phyloP scores from a whole-genome alignment of 1,284 basidiomycete genomes.

The Tilletia setariae region DNA sequence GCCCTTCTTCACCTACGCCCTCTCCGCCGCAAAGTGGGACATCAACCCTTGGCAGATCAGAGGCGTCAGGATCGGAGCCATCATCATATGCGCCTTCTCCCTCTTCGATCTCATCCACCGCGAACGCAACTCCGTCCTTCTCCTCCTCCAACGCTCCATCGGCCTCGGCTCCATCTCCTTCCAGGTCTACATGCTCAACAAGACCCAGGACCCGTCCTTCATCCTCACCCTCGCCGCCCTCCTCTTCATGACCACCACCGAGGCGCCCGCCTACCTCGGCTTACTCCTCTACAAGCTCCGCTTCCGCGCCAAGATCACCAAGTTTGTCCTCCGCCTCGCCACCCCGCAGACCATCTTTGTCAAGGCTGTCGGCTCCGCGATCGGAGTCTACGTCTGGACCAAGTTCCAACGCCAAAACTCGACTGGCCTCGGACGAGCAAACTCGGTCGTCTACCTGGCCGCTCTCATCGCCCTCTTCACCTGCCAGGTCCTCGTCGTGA shows the following conservation, averaged over 20 bases:
- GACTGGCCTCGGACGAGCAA: background rate
- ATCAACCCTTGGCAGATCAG: slow-evolving; percentile 6
- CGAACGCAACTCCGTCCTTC: background rate
- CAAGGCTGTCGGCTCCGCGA: background rate
- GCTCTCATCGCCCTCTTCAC: background rate
- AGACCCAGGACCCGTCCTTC: slow-evolving; percentile 10
- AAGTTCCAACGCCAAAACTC: slow-evolving; percentile 1
- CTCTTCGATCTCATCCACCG: slow-evolving; percentile 14
- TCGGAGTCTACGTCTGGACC: slow-evolving; percentile 2
- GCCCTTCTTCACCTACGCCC: slow-evolving; percentile 1
- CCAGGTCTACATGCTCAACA: slow-evolving; percentile 12
- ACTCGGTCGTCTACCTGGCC: slow-evolving; percentile 8
- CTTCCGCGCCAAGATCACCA: background rate
- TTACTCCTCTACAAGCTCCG: slow-evolving; percentile 14
- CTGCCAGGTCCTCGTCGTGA: background rate
- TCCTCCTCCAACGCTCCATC: slow-evolving; percentile 8
- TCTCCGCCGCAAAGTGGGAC: slow-evolving; percentile 13
- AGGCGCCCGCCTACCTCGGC: background rate
- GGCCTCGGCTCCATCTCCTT: slow-evolving; percentile 1
- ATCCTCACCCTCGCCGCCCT: background rate
- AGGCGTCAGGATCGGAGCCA: background rate
- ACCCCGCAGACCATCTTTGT: background rate
- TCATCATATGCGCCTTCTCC: slow-evolving; percentile 1
- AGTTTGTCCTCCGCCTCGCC: slow-evolving; percentile 6
- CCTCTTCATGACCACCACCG: slow-evolving; percentile 6